Evolutionary conservation across 805 yeast species (phyloP), one percentile per base, ranked within the genome.

Genomic region (Candida saitoana): DNA sequence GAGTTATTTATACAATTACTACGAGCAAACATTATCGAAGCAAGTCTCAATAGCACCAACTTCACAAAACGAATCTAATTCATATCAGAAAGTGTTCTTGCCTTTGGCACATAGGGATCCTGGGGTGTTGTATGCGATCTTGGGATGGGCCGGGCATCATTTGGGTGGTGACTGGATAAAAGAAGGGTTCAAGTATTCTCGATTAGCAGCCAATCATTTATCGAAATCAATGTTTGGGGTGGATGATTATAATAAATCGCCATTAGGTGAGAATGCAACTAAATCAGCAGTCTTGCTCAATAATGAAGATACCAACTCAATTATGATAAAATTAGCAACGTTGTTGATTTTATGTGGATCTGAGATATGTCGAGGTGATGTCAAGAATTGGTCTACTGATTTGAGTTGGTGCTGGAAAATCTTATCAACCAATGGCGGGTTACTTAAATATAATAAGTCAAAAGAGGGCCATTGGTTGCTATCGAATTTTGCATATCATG

Each of bases 301-400:
- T 12, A 20, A 18, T 33, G 49, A 46, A 34, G 64, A 62, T 46
- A 59, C 71, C 19, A 63, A 67, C 40, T 39, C 60, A 7, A 57
- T 68, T 12, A 56, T 74, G 27, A 52, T 63, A 48, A 73, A 82
- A 45, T 56, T 86, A 35, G 90, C 95, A 1, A 76, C 82, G 14
- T 66, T 83, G 40, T 61, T 86, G 47, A 77, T 87, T 39, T 67
- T 86, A 39, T 77, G 85, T 49, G 87, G 84, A n/a, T 90, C 87
- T 1, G 89, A 85, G 54, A 84, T 87, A 40, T 86, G 91, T 61
- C 75, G 80, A 48, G 95, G 95, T 5, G 95, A 87, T 57, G 87
- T 84, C 27, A 72, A 72, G 29, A 77, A 80, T 54, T 87, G 95
- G 95, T 75, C 83, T 2, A 69, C 76, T 19, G 77, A 82, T 51